phyloP scores from a whole-genome alignment of 495 filamentous ascomycete genomes.

The Penicillium coprophilum region DNA sequence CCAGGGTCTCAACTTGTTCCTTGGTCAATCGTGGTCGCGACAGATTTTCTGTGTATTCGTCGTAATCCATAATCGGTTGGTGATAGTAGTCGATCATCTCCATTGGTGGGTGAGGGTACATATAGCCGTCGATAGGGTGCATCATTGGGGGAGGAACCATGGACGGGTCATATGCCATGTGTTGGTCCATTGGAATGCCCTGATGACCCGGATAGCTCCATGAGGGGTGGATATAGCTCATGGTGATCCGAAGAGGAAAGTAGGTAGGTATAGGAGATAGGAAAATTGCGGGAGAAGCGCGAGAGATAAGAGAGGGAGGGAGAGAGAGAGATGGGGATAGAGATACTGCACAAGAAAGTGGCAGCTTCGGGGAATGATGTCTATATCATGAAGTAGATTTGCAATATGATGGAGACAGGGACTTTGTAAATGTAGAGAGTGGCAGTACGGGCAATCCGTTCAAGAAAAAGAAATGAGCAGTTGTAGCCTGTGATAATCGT shows the following conservation, averaged over 20 bases:
- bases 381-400: slow-evolving; percentile 28
- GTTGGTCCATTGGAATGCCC: slow-evolving; percentile 42
- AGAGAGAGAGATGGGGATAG: neutral
- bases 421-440: slow-evolving; percentile 19
- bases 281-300: neutral
- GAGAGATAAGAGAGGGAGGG: too few relatives aligned
- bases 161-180: slow-evolving; percentile 40
- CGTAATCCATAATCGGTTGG: slow-evolving; percentile 52
- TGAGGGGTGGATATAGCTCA: slow-evolving; percentile 49
- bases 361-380: slow-evolving; percentile 11
- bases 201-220: slow-evolving; percentile 42
- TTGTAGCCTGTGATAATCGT: slow-evolving; percentile 12
- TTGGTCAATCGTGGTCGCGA: slow-evolving; percentile 70
- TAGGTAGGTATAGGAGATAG: slow-evolving; percentile 12
- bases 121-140: slow-evolving; percentile 46
- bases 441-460: slow-evolving; percentile 6
- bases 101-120: slow-evolving; percentile 44
- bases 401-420: slow-evolving; percentile 12
- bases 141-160: slow-evolving; percentile 47
- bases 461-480: slow-evolving; percentile 21
- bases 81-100: slow-evolving; percentile 51
- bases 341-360: slow-evolving; percentile 15
- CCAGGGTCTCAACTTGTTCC: slow-evolving; percentile 76
- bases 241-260: slow-evolving; percentile 17
- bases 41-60: slow-evolving; percentile 52